phyloP scores from a whole-genome alignment of 2,329 filamentous ascomycete species.

The Monosporascus sp. region DNA sequence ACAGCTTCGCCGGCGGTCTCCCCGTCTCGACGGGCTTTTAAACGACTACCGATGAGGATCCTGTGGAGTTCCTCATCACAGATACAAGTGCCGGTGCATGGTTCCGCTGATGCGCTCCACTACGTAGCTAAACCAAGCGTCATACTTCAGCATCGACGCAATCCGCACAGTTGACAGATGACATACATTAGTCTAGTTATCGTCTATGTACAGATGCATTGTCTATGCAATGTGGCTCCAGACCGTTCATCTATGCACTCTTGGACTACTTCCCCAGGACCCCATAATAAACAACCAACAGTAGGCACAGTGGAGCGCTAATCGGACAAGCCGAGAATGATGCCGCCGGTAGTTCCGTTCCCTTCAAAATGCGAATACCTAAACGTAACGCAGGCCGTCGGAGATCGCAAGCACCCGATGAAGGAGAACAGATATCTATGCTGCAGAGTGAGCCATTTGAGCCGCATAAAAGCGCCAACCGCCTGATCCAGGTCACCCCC shows the following conservation, averaged over 20 bases:
- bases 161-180: not conserved
- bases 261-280: not conserved
- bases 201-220: not conserved
- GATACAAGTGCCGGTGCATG: too few relatives aligned
- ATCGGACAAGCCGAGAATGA: not conserved
- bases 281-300: not conserved
- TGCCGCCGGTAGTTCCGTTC: not conserved
- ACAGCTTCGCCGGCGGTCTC: too few relatives aligned
- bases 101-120: too few relatives aligned
- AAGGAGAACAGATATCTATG: constrained; percentile 1
- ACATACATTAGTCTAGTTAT: not conserved
- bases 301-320: not conserved
- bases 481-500: constrained; percentile 15
- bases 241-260: not conserved
- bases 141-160: not conserved
- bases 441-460: constrained; percentile 6
- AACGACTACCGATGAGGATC: too few relatives aligned
- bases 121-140: not conserved
- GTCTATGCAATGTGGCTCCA: not conserved
- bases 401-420: too few relatives aligned
- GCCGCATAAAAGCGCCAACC: constrained; percentile 12
- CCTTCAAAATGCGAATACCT: not conserved
- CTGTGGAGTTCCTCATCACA: too few relatives aligned
- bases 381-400: not conserved
- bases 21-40: too few relatives aligned